These are phyloP conservation scores for Dryas alaskensis DNA, from an alignment of 306 rosid genomes.

Conservation along the genomic window DNA sequence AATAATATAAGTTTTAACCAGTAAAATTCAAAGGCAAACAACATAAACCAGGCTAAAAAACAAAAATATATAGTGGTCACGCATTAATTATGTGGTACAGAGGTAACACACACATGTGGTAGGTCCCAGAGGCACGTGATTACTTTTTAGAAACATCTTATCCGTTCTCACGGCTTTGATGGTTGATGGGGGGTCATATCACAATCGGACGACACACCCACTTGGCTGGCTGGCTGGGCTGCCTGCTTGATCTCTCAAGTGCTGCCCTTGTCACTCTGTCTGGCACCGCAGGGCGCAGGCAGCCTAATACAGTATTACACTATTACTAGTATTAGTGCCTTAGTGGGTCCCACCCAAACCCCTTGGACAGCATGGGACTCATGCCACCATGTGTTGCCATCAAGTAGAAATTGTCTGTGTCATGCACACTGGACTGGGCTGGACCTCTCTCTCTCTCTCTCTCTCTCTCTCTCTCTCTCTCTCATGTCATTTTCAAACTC, in stretches of 20 bases:
- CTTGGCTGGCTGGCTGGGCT: background rate
- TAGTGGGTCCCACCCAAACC: too few species aligned
- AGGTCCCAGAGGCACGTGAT: slow-evolving; percentile 49
- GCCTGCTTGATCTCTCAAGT: background rate
- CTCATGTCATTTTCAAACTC: background rate
- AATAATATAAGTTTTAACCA: too few species aligned
- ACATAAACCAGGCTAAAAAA: background rate
- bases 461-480: background rate
- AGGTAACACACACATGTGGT: slow-evolving; percentile 27
- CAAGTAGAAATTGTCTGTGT: background rate
- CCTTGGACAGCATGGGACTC: background rate
- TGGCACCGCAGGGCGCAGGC: background rate
- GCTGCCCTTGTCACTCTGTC: background rate
- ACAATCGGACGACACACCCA: background rate
- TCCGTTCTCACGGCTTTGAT: slow-evolving; percentile 32
- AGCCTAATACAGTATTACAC: too few species aligned
- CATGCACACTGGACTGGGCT: background rate
- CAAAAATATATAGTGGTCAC: background rate
- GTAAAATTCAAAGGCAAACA: background rate
- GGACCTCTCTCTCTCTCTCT: background rate
- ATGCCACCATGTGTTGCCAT: background rate
- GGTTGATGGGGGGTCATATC: slow-evolving; percentile 28
- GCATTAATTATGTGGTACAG: background rate
- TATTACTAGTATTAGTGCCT: too few species aligned
- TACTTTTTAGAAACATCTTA: slow-evolving; percentile 29